Conservation (phyloP, 1,284 basidiomycete genomes). For the Sporisorium exsertum region DNA sequence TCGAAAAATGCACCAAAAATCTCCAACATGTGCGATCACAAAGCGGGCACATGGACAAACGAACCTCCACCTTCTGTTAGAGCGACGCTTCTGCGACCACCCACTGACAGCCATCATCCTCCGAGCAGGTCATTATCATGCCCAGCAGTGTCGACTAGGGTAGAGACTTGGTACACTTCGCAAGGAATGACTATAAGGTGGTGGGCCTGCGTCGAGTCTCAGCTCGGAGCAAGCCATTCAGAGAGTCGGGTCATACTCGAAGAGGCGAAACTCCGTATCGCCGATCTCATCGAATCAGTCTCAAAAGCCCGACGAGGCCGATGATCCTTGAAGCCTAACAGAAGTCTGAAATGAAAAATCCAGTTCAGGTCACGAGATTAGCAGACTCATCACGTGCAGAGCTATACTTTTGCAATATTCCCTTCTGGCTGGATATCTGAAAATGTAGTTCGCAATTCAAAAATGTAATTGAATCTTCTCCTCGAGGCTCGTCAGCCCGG, state of each 20-base stretch:
- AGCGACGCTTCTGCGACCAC: neutral
- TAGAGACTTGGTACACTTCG: too few species aligned
- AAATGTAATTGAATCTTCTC: neutral
- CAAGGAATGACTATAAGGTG: too few species aligned
- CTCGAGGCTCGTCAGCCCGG: neutral
- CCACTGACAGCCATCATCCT: too few species aligned
- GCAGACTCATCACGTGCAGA: constrained; percentile 11
- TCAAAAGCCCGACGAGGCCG: neutral
- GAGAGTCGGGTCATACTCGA: neutral
- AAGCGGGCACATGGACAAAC: neutral
- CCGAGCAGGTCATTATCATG: too few species aligned
- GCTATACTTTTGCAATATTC: constrained; percentile 5
- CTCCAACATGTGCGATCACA: constrained; percentile 5
- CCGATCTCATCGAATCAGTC: neutral
- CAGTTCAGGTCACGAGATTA: neutral
- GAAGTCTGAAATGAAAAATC: neutral
- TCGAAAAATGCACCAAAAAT: neutral
- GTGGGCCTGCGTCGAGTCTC: too few species aligned
- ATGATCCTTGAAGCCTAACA: neutral
- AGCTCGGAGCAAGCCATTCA: neutral
- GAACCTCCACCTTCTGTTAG: constrained; percentile 3
- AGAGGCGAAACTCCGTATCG: neutral
- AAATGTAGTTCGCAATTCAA: neutral
- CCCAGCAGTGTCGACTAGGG: too few species aligned
- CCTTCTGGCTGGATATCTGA: too few species aligned